Conservation (phyloP, 2,329 filamentous ascomycete genomes). For the Hawksworthiomyces lignivorus region DNA sequence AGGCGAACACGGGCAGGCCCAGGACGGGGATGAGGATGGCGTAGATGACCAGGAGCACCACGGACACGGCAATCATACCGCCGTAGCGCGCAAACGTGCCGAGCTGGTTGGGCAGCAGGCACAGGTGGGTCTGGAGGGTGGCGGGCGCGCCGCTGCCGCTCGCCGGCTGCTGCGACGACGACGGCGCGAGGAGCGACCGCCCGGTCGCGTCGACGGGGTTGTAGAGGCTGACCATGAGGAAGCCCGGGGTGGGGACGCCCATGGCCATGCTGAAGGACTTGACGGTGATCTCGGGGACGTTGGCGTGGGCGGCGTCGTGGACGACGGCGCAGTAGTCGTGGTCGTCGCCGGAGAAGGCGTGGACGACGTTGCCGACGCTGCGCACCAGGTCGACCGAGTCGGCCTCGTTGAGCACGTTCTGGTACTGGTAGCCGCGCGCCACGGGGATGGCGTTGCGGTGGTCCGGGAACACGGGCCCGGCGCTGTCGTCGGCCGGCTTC, state of each 20-base stretch:
- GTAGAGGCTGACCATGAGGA: slow-evolving; percentile 82
- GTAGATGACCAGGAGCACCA: slow-evolving; percentile 43
- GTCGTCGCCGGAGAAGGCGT: slow-evolving; percentile 92
- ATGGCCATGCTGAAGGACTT: slow-evolving; percentile 95
- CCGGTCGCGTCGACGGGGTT: slow-evolving; percentile 69
- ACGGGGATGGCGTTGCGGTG: slow-evolving; percentile 73
- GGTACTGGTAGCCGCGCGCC: slow-evolving; percentile 82
- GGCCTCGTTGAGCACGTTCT: slow-evolving; percentile 76
- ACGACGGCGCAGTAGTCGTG: slow-evolving; percentile 94
- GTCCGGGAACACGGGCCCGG: slow-evolving; percentile 46
- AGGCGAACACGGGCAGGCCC: slow-evolving; percentile 44
- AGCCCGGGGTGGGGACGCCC: slow-evolving; percentile 82
- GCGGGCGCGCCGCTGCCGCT: slow-evolving; percentile 26
- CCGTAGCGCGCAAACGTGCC: slow-evolving; percentile 76
- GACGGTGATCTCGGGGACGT: slow-evolving; percentile 78
- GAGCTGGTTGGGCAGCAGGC: slow-evolving; percentile 82
- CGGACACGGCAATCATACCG: slow-evolving; percentile 47
- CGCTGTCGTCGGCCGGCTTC: slow-evolving; percentile 41
- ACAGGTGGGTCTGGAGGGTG: slow-evolving; percentile 83
- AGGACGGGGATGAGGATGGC: slow-evolving; percentile 51
- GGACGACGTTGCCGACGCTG: slow-evolving; percentile 71
- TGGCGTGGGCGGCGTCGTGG: slow-evolving; percentile 61
- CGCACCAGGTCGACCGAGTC: slow-evolving; percentile 70
- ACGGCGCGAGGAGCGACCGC: too few species aligned
- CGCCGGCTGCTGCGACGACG: too few species aligned